A percentile compares a stretch with the other conserved stretches of the same genome.
These are phyloP conservation scores for Exutisphaerella laricina DNA, from an alignment of 2,329 filamentous ascomycete species.

Conservation along the genomic window DNA sequence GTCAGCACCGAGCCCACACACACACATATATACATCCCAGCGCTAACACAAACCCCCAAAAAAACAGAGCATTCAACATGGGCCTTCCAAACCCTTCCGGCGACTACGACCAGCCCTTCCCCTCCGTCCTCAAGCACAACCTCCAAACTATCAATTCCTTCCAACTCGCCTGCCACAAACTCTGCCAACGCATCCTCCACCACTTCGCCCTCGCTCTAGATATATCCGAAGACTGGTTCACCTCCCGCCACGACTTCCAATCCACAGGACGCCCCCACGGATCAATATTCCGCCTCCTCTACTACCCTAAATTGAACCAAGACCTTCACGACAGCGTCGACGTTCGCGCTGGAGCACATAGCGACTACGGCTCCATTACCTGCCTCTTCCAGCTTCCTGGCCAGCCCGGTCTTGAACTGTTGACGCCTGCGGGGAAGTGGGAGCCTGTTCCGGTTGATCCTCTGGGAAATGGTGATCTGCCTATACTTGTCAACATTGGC, in stretches of 20 bases:
- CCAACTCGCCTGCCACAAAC: slow-evolving; percentile 60
- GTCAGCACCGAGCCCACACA: slow-evolving; percentile 37
- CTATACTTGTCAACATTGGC: slow-evolving; percentile 67
- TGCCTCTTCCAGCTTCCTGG: slow-evolving; percentile 77
- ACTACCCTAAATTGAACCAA: slow-evolving; percentile 30
- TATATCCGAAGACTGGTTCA: slow-evolving; percentile 52
- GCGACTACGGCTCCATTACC: slow-evolving; percentile 69
- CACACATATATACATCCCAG: slow-evolving; percentile 6
- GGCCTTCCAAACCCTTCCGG: slow-evolving; percentile 61
- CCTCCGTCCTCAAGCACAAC: slow-evolving; percentile 55
- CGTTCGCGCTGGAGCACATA: slow-evolving; percentile 85
- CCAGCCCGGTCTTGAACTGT: slow-evolving; percentile 81
- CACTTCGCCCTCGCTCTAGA: slow-evolving; percentile 72
- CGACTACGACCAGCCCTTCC: slow-evolving; percentile 71
- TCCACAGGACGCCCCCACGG: slow-evolving; percentile 44
- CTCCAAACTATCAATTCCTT: slow-evolving; percentile 62
- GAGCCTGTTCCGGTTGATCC: slow-evolving; percentile 43
- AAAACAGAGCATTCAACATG: slow-evolving; percentile 81
- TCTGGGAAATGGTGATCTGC: slow-evolving; percentile 42
- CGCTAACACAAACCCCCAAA: slow-evolving; percentile 1
- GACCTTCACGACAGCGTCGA: slow-evolving; percentile 42
- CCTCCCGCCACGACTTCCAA: slow-evolving; percentile 53
- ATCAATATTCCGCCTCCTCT: slow-evolving; percentile 51
- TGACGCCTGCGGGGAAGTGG: slow-evolving; percentile 48
- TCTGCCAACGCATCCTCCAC: slow-evolving; percentile 67